Evolutionary conservation across 169 alveolate genomes (phyloP).

Genomic region (Neospora caninum): DNA sequence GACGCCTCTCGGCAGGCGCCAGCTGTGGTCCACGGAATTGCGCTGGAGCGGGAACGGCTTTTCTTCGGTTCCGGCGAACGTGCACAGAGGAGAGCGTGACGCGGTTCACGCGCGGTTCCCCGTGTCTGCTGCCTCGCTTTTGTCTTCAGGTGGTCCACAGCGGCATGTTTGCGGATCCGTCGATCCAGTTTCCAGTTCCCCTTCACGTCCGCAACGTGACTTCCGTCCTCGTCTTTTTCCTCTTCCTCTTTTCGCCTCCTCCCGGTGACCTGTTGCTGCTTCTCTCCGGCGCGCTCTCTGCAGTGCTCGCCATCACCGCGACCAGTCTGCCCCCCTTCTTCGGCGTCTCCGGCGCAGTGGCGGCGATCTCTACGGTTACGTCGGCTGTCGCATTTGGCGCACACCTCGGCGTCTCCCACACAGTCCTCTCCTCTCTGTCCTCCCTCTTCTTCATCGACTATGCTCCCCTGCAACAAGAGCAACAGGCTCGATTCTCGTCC

Average conservation of each 20-base stretch:
- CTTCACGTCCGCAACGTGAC: constrained; percentile 23
- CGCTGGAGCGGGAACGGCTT: no score
- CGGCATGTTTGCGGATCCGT: constrained; percentile 24
- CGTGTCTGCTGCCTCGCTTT: neutral
- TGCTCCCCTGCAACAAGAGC: neutral
- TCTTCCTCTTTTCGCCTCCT: constrained; percentile 23
- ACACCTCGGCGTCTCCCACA: neutral
- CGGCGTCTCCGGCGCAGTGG: neutral
- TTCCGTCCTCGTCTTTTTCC: neutral
- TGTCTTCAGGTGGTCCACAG: constrained; percentile 1
- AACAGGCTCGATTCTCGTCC: no score
- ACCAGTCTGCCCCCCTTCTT: neutral
- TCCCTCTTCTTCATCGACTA: neutral
- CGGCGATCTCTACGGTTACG: neutral
- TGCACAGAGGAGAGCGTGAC: no score
- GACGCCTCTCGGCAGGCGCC: no score
- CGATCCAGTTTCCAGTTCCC: constrained; percentile 4
- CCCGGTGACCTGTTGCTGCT: constrained; percentile 10
- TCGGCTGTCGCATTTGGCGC: neutral
- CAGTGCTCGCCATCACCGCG: neutral
- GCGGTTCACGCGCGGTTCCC: no score
- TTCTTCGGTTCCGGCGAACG: no score
- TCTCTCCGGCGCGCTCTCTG: neutral
- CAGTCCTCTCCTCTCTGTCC: no score
- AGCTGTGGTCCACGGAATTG: no score